Base-by-base conservation (phyloP, 139 green algal genomes). In the Spirogloea muscicola region DNA sequence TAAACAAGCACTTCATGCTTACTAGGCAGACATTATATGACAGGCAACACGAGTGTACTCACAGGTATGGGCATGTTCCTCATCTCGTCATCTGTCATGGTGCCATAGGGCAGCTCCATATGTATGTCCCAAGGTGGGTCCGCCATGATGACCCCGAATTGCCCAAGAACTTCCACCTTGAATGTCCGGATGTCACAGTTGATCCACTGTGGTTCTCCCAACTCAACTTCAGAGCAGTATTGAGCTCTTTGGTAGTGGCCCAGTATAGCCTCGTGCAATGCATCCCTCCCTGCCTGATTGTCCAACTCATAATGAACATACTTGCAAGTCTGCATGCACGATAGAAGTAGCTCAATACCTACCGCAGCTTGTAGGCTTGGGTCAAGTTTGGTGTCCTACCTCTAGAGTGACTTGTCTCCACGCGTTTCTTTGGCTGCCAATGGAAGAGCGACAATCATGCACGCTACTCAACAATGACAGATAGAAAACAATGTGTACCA, bases 71-170 rank as follows among this genome's bases (percentile, higher is more conserved):
- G 79, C 13, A 82, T 67, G 2, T 13, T 82, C 1, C 74, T 2
- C 74, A 94, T 92, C 82, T 95, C 90, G 34, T 94, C 82, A 65
- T 95, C 90, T 18, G 77, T 83, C 90, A 95, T 93, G 55, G 89
- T 93, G 49, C 90, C 90, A 49, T 95, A 95, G 2, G 90, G 90
- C 68, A 95, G 81, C 52, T 93, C 89, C 80, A 91, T 90, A 67
- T 92, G 87, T 49, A 94, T 93, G 77, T 94, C 86, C 90, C 90
- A 95, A 0, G 88, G 89, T 0, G 90, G 90, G 70, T 95, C 90
- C 7, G 90, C 85, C 90, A 95, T 95, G 83, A 95, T 92, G 10
- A 95, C 87, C 0, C 88, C 89, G 77, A 93, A 95, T 49, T 82
- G 70, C 21, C 70, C 70, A 66, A 93, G 77, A 31, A 92, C 79